phyloP scores from a whole-genome alignment of 352 stramenopile species.

The Pythium graminicola region DNA sequence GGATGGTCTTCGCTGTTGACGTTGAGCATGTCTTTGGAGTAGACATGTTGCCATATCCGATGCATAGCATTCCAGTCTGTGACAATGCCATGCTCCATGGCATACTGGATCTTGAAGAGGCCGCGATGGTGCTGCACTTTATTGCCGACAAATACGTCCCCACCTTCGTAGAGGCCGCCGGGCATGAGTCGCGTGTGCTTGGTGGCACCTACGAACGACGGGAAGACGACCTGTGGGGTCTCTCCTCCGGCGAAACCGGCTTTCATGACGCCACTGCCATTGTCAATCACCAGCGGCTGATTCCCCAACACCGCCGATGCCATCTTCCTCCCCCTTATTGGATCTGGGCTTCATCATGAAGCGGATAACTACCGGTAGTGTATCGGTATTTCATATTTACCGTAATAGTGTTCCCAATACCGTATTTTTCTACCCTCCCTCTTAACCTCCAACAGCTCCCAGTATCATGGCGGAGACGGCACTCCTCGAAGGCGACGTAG shows the following conservation, averaged over 20 bases:
- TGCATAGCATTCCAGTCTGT: constrained; percentile 85
- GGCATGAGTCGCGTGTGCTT: constrained; percentile 84
- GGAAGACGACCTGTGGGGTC: constrained; percentile 71
- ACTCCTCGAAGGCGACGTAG: constrained; percentile 35
- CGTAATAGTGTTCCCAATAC: neutral
- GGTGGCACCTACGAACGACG: constrained; percentile 59
- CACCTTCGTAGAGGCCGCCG: constrained; percentile 68
- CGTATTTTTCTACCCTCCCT: neutral
- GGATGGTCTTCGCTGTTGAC: constrained; percentile 81
- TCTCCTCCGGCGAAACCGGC: constrained; percentile 74
- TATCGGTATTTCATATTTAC: constrained; percentile 3
- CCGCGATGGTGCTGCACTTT: constrained; percentile 73
- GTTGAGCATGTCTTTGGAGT: constrained; percentile 86
- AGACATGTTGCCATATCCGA: constrained; percentile 86
- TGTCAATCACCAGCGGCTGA: constrained; percentile 85
- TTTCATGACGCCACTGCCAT: constrained; percentile 80
- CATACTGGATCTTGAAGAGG: constrained; percentile 78
- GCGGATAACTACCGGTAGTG: neutral
- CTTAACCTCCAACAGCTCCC: constrained; percentile 5
- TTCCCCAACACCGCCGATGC: constrained; percentile 62
- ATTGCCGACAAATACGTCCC: constrained; percentile 72
- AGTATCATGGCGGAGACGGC: no score
- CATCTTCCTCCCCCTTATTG: constrained; percentile 22
- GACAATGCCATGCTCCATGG: constrained; percentile 84
- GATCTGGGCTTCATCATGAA: no score